A percentile compares a stretch with the other conserved stretches of the same genome.
phyloP scores from a whole-genome alignment of 257 asterid genomes.

The Henckelia pumila region DNA sequence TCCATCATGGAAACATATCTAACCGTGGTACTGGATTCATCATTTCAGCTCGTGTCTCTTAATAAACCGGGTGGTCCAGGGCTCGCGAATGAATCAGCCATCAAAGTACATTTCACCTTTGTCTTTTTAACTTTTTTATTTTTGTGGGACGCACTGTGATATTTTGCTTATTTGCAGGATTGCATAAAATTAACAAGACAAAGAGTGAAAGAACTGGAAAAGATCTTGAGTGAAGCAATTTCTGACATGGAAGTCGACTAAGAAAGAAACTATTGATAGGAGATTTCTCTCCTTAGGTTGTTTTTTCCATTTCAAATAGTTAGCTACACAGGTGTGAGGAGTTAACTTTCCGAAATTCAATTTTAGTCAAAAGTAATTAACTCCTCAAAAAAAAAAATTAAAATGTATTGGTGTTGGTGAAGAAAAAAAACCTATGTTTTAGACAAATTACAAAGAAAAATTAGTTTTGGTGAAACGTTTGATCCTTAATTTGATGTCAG shows the following conservation, averaged over 20 bases:
- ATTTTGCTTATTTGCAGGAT: constrained; percentile 47
- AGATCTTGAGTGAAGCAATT: constrained; percentile 57
- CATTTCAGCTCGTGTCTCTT: constrained; percentile 71
- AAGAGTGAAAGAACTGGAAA: constrained; percentile 65
- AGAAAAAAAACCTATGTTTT: too few relatives aligned
- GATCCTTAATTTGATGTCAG: too few relatives aligned
- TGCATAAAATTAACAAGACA: constrained; percentile 55
- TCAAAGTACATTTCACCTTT: constrained; percentile 55
- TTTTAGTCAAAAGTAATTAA: too few relatives aligned
- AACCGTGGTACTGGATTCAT: constrained; percentile 74
- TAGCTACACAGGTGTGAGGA: too few relatives aligned
- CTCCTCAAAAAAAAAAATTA: too few relatives aligned
- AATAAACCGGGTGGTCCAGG: constrained; percentile 92
- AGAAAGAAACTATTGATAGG: not conserved
- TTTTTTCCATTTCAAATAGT: too few relatives aligned
- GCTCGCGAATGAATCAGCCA: constrained; percentile 56
- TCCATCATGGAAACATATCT: constrained; percentile 79
- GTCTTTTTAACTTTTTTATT: not conserved
- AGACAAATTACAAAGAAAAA: too few relatives aligned
- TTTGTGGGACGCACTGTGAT: not conserved
- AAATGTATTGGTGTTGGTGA: too few relatives aligned
- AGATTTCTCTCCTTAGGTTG: not conserved
- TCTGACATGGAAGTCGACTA: constrained; percentile 75
- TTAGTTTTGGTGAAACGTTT: too few relatives aligned
- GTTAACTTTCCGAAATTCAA: too few relatives aligned